Base-by-base conservation (phyloP, 371 early-diverging fungal species). In the Vairimorpha necatrix region DNA sequence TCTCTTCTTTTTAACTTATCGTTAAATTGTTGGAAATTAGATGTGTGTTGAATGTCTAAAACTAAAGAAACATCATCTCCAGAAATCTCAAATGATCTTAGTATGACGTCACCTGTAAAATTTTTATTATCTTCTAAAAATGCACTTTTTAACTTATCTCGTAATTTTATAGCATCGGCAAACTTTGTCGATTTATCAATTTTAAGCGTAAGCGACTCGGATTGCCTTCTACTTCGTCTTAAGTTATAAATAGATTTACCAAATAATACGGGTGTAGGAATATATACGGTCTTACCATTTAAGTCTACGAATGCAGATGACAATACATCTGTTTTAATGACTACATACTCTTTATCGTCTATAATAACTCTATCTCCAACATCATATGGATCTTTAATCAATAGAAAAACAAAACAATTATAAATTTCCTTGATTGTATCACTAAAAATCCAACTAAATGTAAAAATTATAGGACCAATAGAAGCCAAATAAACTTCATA, bases 341-440 rank as follows among this genome's bases (percentile, higher is more conserved):
- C 86, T 42, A 54, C 56, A 48, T 78, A 67, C 42, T 81, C 81
- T 18, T 76, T 36, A 28, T 69, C 73, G 58, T 85, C 77, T 20
- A 81, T 74, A 2, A 79, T 34, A 20, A 85, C 74, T 61, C 77
- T 74, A 62, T 85, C 86, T 22, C 86, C 86, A 39, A 65, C 63
- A 63, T 84, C 83, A 74, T 75, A 85, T 1, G 84, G 83, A 71
- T 83, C 81, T 38, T 72, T 78, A 14, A 84, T 67, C 38, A 85
- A 72, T 3, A 80, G 74, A 72, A 85, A 85, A 18, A 85, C 79
- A 75, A 85, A 85, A 50, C 84, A 84, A 32, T 79, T 81, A 54
- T 81, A 84, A 32, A 85, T 69, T 33, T 83, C 81, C 70, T 84
- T 84, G 66, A 85, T 83, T 28, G 80, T 77, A 61, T 84, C 86